Conservation (phyloP, 768 basidiomycete species). For the Amyloporia xantha region DNA sequence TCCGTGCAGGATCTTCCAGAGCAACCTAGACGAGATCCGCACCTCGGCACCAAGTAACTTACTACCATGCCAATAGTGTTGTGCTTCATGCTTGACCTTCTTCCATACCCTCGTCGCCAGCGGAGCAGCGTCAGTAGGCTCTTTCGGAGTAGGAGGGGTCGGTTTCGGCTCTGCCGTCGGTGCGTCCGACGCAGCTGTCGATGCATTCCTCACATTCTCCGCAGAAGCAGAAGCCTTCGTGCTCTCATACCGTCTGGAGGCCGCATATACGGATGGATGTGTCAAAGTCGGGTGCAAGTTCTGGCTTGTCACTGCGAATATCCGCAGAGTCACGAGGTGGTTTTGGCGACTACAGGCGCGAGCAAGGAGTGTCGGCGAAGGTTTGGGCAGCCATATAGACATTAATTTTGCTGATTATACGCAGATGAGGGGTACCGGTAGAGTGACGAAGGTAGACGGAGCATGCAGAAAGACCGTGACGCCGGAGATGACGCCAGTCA, state of each 20-base stretch:
- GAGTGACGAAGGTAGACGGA: neutral
- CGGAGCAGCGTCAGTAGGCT: conserved; percentile 34
- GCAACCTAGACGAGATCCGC: conserved; percentile 78
- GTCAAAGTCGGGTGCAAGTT: conserved; percentile 1
- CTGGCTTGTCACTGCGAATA: conserved; percentile 17
- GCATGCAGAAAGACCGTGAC: neutral
- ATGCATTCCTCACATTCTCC: conserved; percentile 10
- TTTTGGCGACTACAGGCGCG: conserved; percentile 28
- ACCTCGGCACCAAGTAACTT: conserved; percentile 94
- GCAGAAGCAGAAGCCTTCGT: conserved; percentile 9
- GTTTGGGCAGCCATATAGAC: conserved; percentile 74
- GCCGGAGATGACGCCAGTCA: conserved; percentile 11
- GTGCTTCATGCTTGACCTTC: conserved; percentile 90
- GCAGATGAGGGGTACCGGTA: too few relatives aligned
- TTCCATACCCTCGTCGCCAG: conserved; percentile 73
- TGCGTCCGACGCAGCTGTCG: conserved; percentile 19
- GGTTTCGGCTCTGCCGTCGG: conserved; percentile 41
- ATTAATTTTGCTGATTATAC: conserved; percentile 32
- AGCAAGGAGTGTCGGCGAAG: conserved; percentile 36
- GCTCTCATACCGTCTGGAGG: conserved; percentile 4
- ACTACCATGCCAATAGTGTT: conserved; percentile 95
- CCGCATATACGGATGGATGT: conserved; percentile 2
- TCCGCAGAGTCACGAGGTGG: conserved; percentile 13
- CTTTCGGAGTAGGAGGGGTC: conserved; percentile 32
- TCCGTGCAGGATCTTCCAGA: conserved; percentile 90